These are phyloP conservation scores for Pseudogymnoascus sp. DNA, from an alignment of 2,329 filamentous ascomycete genomes.

Conservation along the genomic window DNA sequence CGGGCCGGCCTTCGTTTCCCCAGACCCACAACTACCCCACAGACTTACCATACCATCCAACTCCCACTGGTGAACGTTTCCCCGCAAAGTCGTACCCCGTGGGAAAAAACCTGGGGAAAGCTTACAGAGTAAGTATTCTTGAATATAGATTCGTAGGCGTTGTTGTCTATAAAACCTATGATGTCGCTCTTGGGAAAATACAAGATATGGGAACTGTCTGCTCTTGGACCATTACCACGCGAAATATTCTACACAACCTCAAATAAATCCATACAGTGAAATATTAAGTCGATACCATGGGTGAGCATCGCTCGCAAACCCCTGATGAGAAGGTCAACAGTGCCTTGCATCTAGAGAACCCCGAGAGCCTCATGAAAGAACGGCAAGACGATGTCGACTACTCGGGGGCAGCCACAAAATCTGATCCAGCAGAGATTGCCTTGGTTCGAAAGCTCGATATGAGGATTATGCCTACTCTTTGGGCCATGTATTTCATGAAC, in stretches of 20 bases:
- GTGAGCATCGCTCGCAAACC: neutral
- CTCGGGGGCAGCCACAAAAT: constrained; percentile 29
- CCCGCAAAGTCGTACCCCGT: neutral
- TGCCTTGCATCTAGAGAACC: constrained; percentile 11
- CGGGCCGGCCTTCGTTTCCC: neutral
- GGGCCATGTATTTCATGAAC: constrained; percentile 36
- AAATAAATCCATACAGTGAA: neutral
- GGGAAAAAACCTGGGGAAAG: neutral
- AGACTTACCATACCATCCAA: neutral
- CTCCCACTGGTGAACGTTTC: neutral
- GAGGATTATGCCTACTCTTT: constrained; percentile 35
- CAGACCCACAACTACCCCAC: neutral
- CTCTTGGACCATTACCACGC: neutral
- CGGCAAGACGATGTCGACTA: constrained; percentile 12
- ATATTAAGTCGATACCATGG: neutral
- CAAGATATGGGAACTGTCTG: neutral
- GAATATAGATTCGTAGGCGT: neutral
- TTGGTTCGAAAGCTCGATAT: constrained; percentile 33
- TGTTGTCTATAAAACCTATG: neutral
- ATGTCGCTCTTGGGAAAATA: neutral
- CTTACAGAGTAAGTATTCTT: neutral
- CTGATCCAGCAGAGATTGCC: constrained; percentile 29
- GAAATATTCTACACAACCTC: neutral
- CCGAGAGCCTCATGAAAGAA: constrained; percentile 2
- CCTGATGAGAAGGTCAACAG: constrained; percentile 10